phyloP scores from a whole-genome alignment of 75 land plant species.

The Pinus tabuliformis region DNA sequence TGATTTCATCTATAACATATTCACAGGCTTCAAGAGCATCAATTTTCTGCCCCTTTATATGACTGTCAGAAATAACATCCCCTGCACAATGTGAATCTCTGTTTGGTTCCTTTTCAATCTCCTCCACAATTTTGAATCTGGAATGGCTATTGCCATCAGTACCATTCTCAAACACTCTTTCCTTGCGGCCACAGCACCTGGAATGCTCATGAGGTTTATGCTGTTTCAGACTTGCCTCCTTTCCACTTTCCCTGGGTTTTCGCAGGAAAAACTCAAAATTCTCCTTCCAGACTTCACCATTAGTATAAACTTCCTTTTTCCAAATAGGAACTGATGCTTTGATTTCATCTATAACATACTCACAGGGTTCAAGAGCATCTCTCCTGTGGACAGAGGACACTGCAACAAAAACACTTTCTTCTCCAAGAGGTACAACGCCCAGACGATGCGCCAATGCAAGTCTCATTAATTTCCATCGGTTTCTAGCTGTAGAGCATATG shows the following conservation, averaged over 20 bases:
- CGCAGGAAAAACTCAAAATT: slow-evolving; percentile 69
- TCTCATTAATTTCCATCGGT: slow-evolving; percentile 42
- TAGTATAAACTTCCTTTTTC: slow-evolving; percentile 91
- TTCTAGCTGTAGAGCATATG: slow-evolving; percentile 57
- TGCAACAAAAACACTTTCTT: slow-evolving; percentile 89
- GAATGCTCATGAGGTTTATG: background rate
- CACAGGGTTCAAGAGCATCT: slow-evolving; percentile 79
- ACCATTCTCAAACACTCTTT: slow-evolving; percentile 1
- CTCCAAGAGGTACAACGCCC: slow-evolving; percentile 74
- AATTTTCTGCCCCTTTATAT: too few relatives aligned
- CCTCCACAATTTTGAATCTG: too few relatives aligned
- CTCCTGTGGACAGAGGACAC: slow-evolving; percentile 76
- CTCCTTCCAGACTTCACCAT: slow-evolving; percentile 97
- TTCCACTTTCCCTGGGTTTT: slow-evolving; percentile 21
- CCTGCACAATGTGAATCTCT: too few relatives aligned
- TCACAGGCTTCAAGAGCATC: slow-evolving; percentile 59
- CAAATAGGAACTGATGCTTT: slow-evolving; percentile 92
- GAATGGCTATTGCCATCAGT: background rate
- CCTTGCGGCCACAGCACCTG: slow-evolving; percentile 5
- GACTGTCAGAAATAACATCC: too few relatives aligned
- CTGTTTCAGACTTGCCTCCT: background rate
- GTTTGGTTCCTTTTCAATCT: too few relatives aligned
- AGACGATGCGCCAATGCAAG: slow-evolving; percentile 74
- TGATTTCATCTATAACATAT: slow-evolving; percentile 8
- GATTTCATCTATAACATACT: slow-evolving; percentile 79